Evolutionary conservation across 768 basidiomycete genomes (phyloP).

Genomic region (Dendrothele bispora): DNA sequence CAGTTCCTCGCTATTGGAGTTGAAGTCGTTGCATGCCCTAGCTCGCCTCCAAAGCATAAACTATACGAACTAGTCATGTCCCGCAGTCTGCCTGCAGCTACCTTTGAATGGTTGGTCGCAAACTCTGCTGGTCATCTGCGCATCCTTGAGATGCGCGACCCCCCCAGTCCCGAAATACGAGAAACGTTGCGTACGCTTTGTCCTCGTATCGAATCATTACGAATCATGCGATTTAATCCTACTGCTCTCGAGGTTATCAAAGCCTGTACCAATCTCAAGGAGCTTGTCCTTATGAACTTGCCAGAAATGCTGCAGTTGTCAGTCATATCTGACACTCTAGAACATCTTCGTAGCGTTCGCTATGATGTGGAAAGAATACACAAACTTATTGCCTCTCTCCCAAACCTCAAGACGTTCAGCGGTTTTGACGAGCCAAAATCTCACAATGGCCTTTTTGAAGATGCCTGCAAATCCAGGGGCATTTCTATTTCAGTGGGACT

Average conservation of each 20-base stretch:
- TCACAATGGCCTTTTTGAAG: conserved; percentile 22
- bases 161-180: conserved; percentile 24
- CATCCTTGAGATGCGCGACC: conserved; percentile 40
- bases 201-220: conserved; percentile 40
- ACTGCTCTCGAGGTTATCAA: conserved; percentile 32
- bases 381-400: conserved; percentile 27
- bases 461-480: conserved; percentile 27
- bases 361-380: conserved; percentile 17
- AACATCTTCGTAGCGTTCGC: conserved; percentile 40
- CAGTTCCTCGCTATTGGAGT: conserved; percentile 37
- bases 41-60: conserved; percentile 19
- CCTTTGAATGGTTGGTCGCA: conserved; percentile 40
- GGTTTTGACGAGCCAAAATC: conserved; percentile 24
- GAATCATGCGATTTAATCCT: conserved; percentile 34
- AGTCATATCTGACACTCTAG: conserved; percentile 34
- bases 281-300: conserved; percentile 37
- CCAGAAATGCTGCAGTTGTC: conserved; percentile 31
- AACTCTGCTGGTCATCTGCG: conserved; percentile 32
- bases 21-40: conserved; percentile 36
- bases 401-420: conserved; percentile 34
- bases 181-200: conserved; percentile 27
- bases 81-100: conserved; percentile 26
- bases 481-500: conserved; percentile 27
- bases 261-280: conserved; percentile 37
- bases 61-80: conserved; percentile 43